Evolutionary conservation across 2,329 filamentous ascomycete genomes (phyloP).

Genomic region (Polytolypa hystricis): DNA sequence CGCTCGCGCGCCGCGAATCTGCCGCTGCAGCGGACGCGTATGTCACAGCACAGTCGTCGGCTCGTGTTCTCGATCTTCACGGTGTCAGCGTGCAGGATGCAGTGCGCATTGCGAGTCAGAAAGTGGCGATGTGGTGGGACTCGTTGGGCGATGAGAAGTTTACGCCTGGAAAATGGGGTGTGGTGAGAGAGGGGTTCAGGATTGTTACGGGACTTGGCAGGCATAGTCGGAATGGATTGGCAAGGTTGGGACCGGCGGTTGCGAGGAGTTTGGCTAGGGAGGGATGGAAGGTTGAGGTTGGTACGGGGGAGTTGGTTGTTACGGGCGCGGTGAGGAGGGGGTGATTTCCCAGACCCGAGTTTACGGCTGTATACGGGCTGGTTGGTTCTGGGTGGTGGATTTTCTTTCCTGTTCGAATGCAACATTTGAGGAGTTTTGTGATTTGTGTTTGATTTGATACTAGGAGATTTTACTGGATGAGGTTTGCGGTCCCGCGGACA

Average conservation of each 20-base stretch:
- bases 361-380: not conserved
- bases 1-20: constrained; percentile 45
- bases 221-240: constrained; percentile 67
- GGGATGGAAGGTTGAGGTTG: constrained; percentile 71
- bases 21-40: constrained; percentile 59
- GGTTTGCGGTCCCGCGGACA: too few relatives aligned
- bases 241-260: constrained; percentile 69
- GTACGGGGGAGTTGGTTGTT: constrained; percentile 60
- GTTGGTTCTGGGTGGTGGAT: not conserved
- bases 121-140: constrained; percentile 66
- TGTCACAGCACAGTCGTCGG: constrained; percentile 56
- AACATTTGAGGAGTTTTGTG: too few relatives aligned
- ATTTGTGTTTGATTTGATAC: too few relatives aligned
- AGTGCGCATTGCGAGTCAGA: constrained; percentile 60
- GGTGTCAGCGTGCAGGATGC: constrained; percentile 73
- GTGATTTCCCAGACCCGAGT: too few relatives aligned
- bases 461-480: too few relatives aligned
- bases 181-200: constrained; percentile 48
- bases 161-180: constrained; percentile 30
- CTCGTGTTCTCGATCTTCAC: constrained; percentile 62
- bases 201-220: constrained; percentile 73
- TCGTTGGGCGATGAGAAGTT: constrained; percentile 54
- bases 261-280: constrained; percentile 61
- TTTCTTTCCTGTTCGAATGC: too few relatives aligned
- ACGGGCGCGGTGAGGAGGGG: constrained; percentile 41